These are phyloP conservation scores for Populus hybrid DNA, from an alignment of 441 rosid genomes.

Conservation along the genomic window DNA sequence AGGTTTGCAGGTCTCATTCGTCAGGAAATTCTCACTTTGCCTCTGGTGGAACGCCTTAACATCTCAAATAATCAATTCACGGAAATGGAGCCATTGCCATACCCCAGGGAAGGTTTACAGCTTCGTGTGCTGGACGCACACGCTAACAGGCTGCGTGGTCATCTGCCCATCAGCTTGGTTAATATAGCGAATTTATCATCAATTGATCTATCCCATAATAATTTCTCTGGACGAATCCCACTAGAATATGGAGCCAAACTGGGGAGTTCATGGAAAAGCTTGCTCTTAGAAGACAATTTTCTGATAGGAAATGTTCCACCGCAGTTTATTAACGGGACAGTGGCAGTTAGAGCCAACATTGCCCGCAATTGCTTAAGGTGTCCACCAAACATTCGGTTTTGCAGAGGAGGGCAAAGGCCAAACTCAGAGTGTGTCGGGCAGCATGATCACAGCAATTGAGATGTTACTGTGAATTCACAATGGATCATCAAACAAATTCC, in stretches of 20 bases:
- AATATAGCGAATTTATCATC: slow-evolving; percentile 29
- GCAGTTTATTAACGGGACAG: slow-evolving; percentile 24
- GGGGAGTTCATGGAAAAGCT: slow-evolving; percentile 46
- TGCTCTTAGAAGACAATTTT: slow-evolving; percentile 49
- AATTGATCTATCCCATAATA: slow-evolving; percentile 43
- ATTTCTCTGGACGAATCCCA: slow-evolving; percentile 41
- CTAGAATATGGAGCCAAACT: slow-evolving; percentile 37
- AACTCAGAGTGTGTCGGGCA: slow-evolving; percentile 37
- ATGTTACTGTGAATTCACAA: background rate
- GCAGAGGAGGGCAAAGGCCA: slow-evolving; percentile 46
- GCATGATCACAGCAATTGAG: background rate
- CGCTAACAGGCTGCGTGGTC: slow-evolving; percentile 46
- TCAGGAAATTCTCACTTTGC: slow-evolving; percentile 26
- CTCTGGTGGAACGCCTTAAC: slow-evolving; percentile 22
- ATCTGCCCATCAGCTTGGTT: slow-evolving; percentile 41
- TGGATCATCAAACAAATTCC: background rate
- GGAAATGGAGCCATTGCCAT: slow-evolving; percentile 19
- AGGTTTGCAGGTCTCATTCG: slow-evolving; percentile 41
- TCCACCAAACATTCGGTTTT: slow-evolving; percentile 27
- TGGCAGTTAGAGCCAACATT: slow-evolving; percentile 43
- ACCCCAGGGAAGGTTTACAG: slow-evolving; percentile 23
- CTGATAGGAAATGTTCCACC: slow-evolving; percentile 46
- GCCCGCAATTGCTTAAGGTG: slow-evolving; percentile 50
- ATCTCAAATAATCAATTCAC: slow-evolving; percentile 30
- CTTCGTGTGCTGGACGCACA: slow-evolving; percentile 48